phyloP scores from a whole-genome alignment of 1,284 basidiomycete genomes.

The Fomes fomentarius region DNA sequence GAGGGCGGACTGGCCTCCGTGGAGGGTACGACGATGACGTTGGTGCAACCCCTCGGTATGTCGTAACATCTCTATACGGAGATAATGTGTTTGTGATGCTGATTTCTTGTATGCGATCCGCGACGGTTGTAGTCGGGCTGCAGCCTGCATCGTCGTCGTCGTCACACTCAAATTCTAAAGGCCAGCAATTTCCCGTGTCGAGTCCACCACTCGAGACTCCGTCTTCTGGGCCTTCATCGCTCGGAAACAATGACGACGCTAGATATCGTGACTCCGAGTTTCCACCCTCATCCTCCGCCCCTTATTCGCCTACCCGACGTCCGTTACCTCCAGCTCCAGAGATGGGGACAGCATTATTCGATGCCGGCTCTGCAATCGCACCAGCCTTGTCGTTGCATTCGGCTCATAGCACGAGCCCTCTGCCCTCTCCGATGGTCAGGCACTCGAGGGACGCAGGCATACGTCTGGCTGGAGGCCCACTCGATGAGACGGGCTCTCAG shows the following conservation, averaged over 20 bases:
- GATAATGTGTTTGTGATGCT: too few species aligned
- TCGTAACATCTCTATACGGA: background rate
- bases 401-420: background rate
- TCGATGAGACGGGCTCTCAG: background rate
- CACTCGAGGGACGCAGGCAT: background rate
- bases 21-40: too few species aligned
- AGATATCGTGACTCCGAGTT: too few species aligned
- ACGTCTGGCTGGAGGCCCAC: constrained; percentile 1
- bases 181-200: too few species aligned
- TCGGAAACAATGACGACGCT: too few species aligned
- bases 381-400: background rate
- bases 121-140: too few species aligned
- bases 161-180: too few species aligned
- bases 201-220: too few species aligned
- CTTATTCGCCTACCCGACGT: background rate
- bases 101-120: too few species aligned
- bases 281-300: background rate
- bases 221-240: too few species aligned
- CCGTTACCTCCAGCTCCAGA: background rate
- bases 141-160: too few species aligned
- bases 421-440: background rate
- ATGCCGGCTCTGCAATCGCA: background rate
- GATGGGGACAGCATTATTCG: background rate
- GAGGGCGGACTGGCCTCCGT: too few species aligned
- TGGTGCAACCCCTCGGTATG: background rate